Evolutionary conservation across 2,329 filamentous ascomycete genomes (phyloP).

Genomic region (Arthroderma uncinatum): DNA sequence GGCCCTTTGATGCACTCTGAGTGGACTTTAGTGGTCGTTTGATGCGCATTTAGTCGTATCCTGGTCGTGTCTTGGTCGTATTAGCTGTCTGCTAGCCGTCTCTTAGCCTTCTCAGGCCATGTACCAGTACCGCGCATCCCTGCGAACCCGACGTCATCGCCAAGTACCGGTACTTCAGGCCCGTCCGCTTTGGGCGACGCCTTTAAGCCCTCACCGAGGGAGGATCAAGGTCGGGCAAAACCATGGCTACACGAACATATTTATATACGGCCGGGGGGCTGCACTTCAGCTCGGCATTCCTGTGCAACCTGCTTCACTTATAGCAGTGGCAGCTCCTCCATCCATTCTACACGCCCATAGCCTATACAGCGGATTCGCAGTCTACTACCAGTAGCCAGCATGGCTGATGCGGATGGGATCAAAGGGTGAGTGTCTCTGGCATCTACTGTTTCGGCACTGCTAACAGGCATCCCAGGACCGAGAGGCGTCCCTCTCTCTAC

Average conservation of each 20-base stretch:
- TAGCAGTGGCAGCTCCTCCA: not conserved
- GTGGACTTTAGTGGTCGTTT: no score
- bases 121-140: not conserved
- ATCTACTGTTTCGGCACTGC: not conserved
- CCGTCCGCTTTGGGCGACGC: not conserved
- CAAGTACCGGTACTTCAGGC: not conserved
- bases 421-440: not conserved
- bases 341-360: not conserved
- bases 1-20: no score
- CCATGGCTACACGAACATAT: not conserved
- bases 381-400: not conserved
- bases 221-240: no score
- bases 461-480: not conserved
- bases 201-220: not conserved
- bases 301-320: not conserved
- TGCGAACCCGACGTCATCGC: not conserved
- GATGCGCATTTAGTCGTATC: no score
- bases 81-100: no score
- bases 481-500: conserved; percentile 13
- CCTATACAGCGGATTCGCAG: no score
- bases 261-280: not conserved
- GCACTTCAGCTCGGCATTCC: not conserved
- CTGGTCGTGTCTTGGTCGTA: no score
- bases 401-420: not conserved
- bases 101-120: no score